Base-by-base conservation (phyloP, 495 filamentous ascomycete species). In the Podospora tetraspora region DNA sequence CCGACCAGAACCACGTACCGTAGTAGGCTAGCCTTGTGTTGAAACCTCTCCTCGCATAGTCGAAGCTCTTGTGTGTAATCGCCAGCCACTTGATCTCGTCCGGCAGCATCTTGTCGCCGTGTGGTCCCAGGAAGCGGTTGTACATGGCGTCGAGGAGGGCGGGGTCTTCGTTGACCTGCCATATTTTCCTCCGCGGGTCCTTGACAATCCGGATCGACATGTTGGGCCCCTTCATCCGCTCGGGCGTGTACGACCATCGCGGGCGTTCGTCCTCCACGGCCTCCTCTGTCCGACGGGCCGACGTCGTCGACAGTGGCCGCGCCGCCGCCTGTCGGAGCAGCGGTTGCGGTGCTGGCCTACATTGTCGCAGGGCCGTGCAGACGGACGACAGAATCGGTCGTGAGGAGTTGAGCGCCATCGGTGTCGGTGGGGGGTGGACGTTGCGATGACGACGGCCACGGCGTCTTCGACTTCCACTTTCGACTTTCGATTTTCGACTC, bases 1-100 rank as follows among this genome's bases (percentile, higher is more conserved):
- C 19, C 8, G 32, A 25, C 0, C 56, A 13, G 5, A 27, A 43
- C 25, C 11, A 67, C 87, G 73, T 86, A 96, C 95, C 95, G 52
- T 97, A 82, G 70, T 91, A 93, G n/a, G 91, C 90, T 77, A 99
- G 83, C 67, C 93, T 88, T 69, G 97, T 94, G 78, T 98, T 99
- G 81, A 91, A 97, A 12, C 93, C 93, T 81, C 93, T 88, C 74
- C 92, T 84, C 61, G 93, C 95, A 72, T 97, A 92, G 80, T 98
- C 95, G 77, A 97, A 98, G 79, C 92, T 97, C 88, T 97, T 97
- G 79, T 99, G 95, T 56, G 95, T 99, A 67, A 99, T 86, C 12
- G 94, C 94, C 71, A 97, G 84, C 95, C 94, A 99, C 80, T 97
- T 97, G 71, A 94, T 83, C 80, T 98, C 93, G 3, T 97, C 93